Percentiles rank a stretch among this genome's conserved stretches.
Conservation (phyloP, 352 stramenopile genomes). For the Pythium vanterpoolii region DNA sequence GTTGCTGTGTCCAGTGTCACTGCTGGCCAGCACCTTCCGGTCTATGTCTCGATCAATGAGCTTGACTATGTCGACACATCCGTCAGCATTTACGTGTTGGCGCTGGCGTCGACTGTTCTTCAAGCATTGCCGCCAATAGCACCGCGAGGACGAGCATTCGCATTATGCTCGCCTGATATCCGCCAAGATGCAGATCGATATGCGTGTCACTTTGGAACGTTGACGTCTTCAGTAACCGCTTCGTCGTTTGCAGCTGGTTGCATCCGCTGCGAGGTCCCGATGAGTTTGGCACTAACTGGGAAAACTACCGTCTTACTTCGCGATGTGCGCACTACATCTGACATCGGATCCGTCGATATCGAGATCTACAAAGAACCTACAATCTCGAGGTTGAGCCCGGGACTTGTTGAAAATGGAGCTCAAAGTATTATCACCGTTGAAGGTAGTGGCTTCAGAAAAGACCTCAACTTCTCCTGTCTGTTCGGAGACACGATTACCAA, state of each 20-base stretch:
- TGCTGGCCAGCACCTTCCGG: neutral
- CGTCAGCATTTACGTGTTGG: neutral
- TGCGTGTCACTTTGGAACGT: conserved; percentile 7
- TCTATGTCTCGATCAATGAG: conserved; percentile 1
- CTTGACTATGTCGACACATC: conserved; percentile 7
- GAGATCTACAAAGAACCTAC: conserved; percentile 6
- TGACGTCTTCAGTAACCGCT: neutral
- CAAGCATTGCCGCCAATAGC: neutral
- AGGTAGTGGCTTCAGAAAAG: conserved; percentile 9
- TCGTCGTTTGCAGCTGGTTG: conserved; percentile 1
- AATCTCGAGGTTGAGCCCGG: conserved; percentile 1
- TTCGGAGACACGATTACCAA: neutral
- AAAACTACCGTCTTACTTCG: neutral
- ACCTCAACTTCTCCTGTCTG: conserved; percentile 11
- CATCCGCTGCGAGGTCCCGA: conserved; percentile 8
- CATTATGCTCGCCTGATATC: conserved; percentile 5
- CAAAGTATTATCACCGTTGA: neutral
- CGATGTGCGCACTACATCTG: neutral
- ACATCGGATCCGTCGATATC: neutral
- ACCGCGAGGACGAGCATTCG: neutral
- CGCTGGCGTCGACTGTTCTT: neutral
- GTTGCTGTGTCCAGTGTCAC: neutral
- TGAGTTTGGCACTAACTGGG: neutral
- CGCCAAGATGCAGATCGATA: conserved; percentile 5
- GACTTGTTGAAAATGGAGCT: neutral